Percentiles rank a stretch among this genome's conserved stretches.
phyloP scores from a whole-genome alignment of 495 filamentous ascomycete species.

The Niebla homalea region DNA sequence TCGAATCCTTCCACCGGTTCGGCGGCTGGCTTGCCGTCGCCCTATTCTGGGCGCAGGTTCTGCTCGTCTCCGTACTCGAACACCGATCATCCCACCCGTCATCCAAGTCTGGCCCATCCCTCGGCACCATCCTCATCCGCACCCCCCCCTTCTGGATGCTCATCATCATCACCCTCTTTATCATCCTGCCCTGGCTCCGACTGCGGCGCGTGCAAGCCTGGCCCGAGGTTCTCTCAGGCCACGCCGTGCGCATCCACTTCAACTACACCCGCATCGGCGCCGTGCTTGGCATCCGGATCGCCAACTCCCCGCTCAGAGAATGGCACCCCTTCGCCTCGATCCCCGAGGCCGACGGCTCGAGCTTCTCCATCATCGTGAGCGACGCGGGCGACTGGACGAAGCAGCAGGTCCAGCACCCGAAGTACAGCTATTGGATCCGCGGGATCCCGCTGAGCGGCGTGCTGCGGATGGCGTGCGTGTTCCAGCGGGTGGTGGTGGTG shows the following conservation, averaged over 20 bases:
- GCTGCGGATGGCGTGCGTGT: conserved; percentile 57
- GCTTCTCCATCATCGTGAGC: conserved; percentile 60
- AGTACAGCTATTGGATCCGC: conserved; percentile 40
- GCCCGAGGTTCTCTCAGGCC: conserved; percentile 49
- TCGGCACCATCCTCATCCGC: conserved; percentile 31
- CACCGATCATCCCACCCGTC: conserved; percentile 14
- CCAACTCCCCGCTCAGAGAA: conserved; percentile 50
- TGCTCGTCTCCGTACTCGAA: conserved; percentile 17
- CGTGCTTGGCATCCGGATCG: conserved; percentile 35
- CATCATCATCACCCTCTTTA: conserved; percentile 40
- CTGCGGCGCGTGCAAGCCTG: conserved; percentile 43
- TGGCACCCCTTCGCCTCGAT: conserved; percentile 78
- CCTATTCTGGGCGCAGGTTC: conserved; percentile 24
- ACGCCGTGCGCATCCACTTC: conserved; percentile 58
- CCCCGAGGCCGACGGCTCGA: conserved; percentile 27
- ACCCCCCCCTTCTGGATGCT: conserved; percentile 60
- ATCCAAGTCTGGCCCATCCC: background rate
- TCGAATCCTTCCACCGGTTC: conserved; percentile 45
- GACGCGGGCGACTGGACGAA: conserved; percentile 80
- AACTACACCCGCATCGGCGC: conserved; percentile 34
- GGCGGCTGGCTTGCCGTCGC: conserved; percentile 37
- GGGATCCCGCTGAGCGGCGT: conserved; percentile 51
- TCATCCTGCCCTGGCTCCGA: conserved; percentile 56
- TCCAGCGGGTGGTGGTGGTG: conserved; percentile 56
- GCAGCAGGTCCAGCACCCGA: conserved; percentile 41